These are phyloP conservation scores for Hemileccinum impolitum DNA, from an alignment of 768 basidiomycete species.

Conservation along the genomic window DNA sequence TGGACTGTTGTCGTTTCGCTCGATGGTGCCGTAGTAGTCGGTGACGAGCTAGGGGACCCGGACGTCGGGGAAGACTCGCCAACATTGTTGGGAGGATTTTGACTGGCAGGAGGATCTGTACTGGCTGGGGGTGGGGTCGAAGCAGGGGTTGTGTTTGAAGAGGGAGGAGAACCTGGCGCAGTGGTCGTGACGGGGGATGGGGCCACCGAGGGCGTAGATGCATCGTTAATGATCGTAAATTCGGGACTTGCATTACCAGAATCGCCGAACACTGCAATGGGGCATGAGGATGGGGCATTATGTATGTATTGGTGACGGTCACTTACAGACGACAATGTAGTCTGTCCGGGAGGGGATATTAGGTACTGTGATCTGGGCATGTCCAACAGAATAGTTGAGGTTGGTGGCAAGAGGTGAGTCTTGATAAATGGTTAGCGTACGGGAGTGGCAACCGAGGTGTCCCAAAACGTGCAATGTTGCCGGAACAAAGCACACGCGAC, in stretches of 20 bases:
- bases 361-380: slow-evolving; percentile 35
- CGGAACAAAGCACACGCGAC: not conserved
- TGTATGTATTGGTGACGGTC: too few relatives aligned
- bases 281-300: not conserved
- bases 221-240: slow-evolving; percentile 55
- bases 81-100: not conserved
- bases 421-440: slow-evolving; percentile 11
- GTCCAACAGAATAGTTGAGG: slow-evolving; percentile 30
- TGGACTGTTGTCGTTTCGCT: not conserved
- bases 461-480: not conserved
- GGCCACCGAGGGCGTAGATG: slow-evolving; percentile 33
- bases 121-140: too few relatives aligned
- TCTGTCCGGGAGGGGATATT: slow-evolving; percentile 28
- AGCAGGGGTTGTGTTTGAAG: too few relatives aligned
- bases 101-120: not conserved
- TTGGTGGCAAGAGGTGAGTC: slow-evolving; percentile 36
- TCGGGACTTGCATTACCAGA: slow-evolving; percentile 40
- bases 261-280: slow-evolving; percentile 35
- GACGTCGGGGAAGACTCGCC: slow-evolving; percentile 1
- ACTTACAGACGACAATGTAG: slow-evolving; percentile 39
- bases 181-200: slow-evolving; percentile 4
- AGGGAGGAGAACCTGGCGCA: not conserved
- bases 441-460: not conserved
- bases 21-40: slow-evolving; percentile 3
- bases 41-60: too few relatives aligned